Percentiles rank a stretch among this genome's conserved stretches.
These are phyloP conservation scores for Saturnispora galanensis DNA, from an alignment of 805 yeast species.

Conservation along the genomic window DNA sequence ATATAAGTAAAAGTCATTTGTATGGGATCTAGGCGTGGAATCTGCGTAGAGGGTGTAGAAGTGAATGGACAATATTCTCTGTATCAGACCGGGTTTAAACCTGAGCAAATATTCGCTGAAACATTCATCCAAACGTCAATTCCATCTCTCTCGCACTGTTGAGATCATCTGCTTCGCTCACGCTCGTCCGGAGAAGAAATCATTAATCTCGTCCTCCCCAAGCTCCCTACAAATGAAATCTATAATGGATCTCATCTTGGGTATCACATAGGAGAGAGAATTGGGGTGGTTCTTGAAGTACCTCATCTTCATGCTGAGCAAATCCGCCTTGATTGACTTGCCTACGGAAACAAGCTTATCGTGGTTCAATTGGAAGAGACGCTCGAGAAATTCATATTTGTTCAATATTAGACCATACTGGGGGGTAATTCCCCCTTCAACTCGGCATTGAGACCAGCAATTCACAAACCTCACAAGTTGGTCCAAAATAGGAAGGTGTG, in stretches of 20 bases:
- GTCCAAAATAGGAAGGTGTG: not conserved
- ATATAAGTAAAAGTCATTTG: too few species aligned
- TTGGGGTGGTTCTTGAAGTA: constrained; percentile 7
- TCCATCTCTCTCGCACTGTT: too few species aligned
- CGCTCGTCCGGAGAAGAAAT: constrained; percentile 6
- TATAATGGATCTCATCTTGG: constrained; percentile 8
- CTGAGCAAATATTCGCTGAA: too few species aligned
- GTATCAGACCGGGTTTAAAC: too few species aligned
- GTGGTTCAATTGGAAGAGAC: constrained; percentile 13
- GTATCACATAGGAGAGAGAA: constrained; percentile 7
- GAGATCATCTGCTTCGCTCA: too few species aligned
- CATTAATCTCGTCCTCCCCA: constrained; percentile 1
- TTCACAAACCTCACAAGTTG: not conserved
- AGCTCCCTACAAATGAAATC: constrained; percentile 10
- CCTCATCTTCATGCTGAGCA: constrained; percentile 1
- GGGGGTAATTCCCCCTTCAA: not conserved
- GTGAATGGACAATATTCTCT: too few species aligned
- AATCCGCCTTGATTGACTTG: not conserved
- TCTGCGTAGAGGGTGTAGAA: too few species aligned
- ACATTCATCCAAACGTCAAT: too few species aligned
- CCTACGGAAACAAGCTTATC: not conserved
- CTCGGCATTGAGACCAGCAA: not conserved
- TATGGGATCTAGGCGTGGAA: too few species aligned
- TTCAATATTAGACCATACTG: not conserved
- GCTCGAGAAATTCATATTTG: constrained; percentile 17